phyloP scores from a whole-genome alignment of 306 rosid genomes.

The Medicago lupulina region DNA sequence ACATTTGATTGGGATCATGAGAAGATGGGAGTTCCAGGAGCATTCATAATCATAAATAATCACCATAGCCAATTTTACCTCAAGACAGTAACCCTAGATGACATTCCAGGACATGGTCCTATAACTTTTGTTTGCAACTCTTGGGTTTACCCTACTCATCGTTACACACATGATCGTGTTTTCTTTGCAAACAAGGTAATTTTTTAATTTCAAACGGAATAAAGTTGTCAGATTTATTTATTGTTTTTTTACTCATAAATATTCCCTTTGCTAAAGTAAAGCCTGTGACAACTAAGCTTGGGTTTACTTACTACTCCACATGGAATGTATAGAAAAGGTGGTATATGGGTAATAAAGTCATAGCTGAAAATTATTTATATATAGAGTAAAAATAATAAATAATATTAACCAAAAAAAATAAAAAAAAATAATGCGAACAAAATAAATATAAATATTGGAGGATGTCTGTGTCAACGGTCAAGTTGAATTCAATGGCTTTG shows the following conservation, averaged over 20 bases:
- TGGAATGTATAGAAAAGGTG: too few species aligned
- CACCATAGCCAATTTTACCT: conserved; percentile 83
- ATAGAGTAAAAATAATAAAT: too few species aligned
- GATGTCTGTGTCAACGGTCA: neutral
- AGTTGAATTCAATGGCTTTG: too few species aligned
- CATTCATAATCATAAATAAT: conserved; percentile 63
- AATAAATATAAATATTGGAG: neutral
- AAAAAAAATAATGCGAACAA: too few species aligned
- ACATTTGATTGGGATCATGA: conserved; percentile 75
- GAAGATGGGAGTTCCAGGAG: conserved; percentile 78
- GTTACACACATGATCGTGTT: conserved; percentile 66
- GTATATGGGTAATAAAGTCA: neutral
- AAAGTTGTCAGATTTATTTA: neutral
- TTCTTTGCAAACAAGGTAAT: conserved; percentile 80
- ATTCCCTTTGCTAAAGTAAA: neutral
- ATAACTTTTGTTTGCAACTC: conserved; percentile 81
- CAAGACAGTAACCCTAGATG: conserved; percentile 66
- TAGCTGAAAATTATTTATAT: neutral
- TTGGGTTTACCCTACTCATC: conserved; percentile 91
- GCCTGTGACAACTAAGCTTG: neutral
- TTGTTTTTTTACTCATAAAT: neutral
- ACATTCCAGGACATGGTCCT: conserved; percentile 66
- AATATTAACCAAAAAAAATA: too few species aligned
- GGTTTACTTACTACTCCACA: neutral
- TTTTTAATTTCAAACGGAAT: neutral